phyloP scores from a whole-genome alignment of 1,139 yeast species.

The Meyerozyma carpophila region DNA sequence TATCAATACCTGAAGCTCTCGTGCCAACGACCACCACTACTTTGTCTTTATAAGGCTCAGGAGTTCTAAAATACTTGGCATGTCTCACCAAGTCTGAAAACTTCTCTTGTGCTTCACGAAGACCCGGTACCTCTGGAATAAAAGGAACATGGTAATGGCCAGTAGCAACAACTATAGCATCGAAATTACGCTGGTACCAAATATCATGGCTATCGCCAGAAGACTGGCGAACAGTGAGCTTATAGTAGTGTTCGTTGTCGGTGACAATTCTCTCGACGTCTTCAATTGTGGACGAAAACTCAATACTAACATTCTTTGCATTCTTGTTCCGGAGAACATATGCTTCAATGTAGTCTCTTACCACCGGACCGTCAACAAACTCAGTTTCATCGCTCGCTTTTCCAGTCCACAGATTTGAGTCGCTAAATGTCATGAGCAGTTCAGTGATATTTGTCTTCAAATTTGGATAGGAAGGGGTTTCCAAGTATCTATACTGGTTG shows the following conservation, averaged over 20 bases:
- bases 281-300: conserved; percentile 31
- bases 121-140: conserved; percentile 41
- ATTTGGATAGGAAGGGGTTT: conserved; percentile 7
- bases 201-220: conserved; percentile 12
- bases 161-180: conserved; percentile 33
- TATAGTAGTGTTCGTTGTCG: conserved; percentile 16
- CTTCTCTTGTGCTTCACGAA: conserved; percentile 22
- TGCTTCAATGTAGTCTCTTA: conserved; percentile 26
- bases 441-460: conserved; percentile 44
- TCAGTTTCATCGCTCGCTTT: conserved; percentile 11
- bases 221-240: conserved; percentile 25
- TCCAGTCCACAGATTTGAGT: conserved; percentile 11
- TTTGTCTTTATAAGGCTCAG: conserved; percentile 22
- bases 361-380: conserved; percentile 24
- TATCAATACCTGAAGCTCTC: conserved; percentile 41
- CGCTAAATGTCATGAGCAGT: conserved; percentile 38
- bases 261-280: conserved; percentile 21
- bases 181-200: conserved; percentile 13
- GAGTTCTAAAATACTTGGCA: conserved; percentile 34
- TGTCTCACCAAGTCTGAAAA: conserved; percentile 29
- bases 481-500: neutral
- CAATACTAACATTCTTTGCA: conserved; percentile 16
- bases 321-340: conserved; percentile 23
- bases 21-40: conserved; percentile 38
- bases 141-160: conserved; percentile 46